Percentiles rank a stretch among this genome's conserved stretches.
phyloP scores from a whole-genome alignment of 2,329 filamentous ascomycete species.

The Canariomyces notabilis region DNA sequence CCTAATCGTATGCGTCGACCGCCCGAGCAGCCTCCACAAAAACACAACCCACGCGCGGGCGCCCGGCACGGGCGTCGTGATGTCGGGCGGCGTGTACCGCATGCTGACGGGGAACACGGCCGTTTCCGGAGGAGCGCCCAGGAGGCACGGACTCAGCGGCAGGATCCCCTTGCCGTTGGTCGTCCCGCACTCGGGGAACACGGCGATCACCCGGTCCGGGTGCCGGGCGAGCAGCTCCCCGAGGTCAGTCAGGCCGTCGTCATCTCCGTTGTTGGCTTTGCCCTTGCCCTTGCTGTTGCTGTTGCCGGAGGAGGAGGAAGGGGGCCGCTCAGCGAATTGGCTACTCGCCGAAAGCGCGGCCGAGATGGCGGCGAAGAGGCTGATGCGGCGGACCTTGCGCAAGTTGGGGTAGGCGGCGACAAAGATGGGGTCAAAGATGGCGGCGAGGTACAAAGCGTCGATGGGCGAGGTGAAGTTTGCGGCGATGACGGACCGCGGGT shows the following conservation, averaged over 20 bases:
- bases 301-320: slow-evolving; percentile 40
- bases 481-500: slow-evolving; percentile 76
- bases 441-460: slow-evolving; percentile 88
- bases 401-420: slow-evolving; percentile 75
- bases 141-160: slow-evolving; percentile 71
- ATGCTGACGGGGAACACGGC: slow-evolving; percentile 89
- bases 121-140: slow-evolving; percentile 59
- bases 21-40: slow-evolving; percentile 79
- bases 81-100: slow-evolving; percentile 80
- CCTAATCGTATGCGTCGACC: slow-evolving; percentile 82
- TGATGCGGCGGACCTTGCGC: slow-evolving; percentile 68
- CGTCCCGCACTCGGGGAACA: slow-evolving; percentile 92
- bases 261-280: background rate
- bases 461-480: slow-evolving; percentile 89
- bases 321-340: slow-evolving; percentile 34
- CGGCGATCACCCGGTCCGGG: slow-evolving; percentile 70
- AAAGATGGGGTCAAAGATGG: slow-evolving; percentile 94
- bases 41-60: slow-evolving; percentile 64
- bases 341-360: slow-evolving; percentile 62
- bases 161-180: slow-evolving; percentile 90
- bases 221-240: slow-evolving; percentile 59
- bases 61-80: slow-evolving; percentile 83
- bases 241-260: slow-evolving; percentile 51
- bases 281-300: background rate
- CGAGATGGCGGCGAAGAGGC: slow-evolving; percentile 68